Conservation (phyloP, 441 rosid genomes). For the Geranium incanum region DNA sequence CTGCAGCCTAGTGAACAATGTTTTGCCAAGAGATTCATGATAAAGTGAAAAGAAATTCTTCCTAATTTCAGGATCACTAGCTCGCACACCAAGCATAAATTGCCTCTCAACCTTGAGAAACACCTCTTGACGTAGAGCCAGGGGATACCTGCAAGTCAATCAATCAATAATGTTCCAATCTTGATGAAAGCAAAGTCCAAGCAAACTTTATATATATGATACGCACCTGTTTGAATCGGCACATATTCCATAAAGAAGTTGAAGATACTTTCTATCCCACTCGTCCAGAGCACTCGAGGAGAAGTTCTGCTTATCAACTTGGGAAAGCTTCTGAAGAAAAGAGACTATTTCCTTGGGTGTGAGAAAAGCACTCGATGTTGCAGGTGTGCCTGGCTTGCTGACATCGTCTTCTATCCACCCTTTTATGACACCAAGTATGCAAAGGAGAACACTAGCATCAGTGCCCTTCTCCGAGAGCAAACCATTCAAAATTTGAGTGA, state of each 20-base stretch:
- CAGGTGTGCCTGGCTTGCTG: conserved; percentile 46
- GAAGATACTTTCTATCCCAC: conserved; percentile 89
- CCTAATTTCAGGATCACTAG: conserved; percentile 88
- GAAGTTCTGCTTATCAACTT: conserved; percentile 83
- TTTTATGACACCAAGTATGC: conserved; percentile 70
- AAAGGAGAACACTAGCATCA: conserved; percentile 82
- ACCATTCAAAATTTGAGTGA: conserved; percentile 64
- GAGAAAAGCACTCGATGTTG: conserved; percentile 46
- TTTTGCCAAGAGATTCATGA: conserved; percentile 74
- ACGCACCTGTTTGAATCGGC: conserved; percentile 78
- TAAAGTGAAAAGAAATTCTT: conserved; percentile 79
- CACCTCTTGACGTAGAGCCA: conserved; percentile 74
- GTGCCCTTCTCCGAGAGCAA: conserved; percentile 87
- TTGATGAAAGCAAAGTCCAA: conserved; percentile 17
- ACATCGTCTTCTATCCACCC: conserved; percentile 86
- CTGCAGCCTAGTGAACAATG: conserved; percentile 70
- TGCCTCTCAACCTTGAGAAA: conserved; percentile 95
- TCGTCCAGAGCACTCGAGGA: conserved; percentile 58
- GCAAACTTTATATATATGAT: background rate
- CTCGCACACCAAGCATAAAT: conserved; percentile 92
- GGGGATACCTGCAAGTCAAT: conserved; percentile 50
- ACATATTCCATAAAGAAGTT: conserved; percentile 88
- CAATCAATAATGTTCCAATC: conserved; percentile 12
- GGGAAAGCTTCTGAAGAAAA: conserved; percentile 87
- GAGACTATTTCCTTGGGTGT: conserved; percentile 74